Conservation (phyloP, 169 alveolate genomes). For the Cystoisospora suis region DNA sequence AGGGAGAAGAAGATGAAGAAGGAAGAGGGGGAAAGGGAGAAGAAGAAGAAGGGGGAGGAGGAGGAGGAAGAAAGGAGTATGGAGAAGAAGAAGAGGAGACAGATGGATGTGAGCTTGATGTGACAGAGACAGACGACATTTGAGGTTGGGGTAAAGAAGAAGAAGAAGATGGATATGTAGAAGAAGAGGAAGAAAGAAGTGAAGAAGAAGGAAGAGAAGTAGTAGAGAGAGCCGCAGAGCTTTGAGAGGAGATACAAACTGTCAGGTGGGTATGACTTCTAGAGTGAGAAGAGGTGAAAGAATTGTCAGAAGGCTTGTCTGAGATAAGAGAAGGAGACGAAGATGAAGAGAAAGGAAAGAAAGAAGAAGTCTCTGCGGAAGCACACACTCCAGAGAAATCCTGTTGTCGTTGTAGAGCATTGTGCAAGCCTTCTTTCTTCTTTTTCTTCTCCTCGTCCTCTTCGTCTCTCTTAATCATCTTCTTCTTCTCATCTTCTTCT, state of each 20-base stretch:
- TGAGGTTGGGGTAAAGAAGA: no score
- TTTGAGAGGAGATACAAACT: no score
- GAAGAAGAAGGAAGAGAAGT: no score
- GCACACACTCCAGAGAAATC: neutral
- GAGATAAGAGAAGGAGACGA: neutral
- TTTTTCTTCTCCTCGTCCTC: no score
- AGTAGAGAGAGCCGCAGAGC: no score
- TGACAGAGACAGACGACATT: no score
- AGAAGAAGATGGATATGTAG: neutral
- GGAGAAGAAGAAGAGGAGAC: neutral
- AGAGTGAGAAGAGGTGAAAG: no score
- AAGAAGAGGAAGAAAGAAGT: neutral
- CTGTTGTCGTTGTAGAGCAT: neutral
- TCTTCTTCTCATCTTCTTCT: neutral
- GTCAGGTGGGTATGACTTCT: no score
- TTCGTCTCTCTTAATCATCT: neutral
- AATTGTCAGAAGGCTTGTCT: no score
- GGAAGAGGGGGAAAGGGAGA: neutral
- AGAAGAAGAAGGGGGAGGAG: neutral
- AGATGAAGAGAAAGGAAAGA: neutral
- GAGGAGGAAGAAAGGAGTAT: neutral
- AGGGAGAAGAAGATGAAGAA: no score
- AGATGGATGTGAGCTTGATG: no score
- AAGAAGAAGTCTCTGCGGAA: neutral
- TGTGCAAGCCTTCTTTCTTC: no score